Evolutionary conservation across 2,329 filamentous ascomycete species (phyloP), one percentile per base, ranked within the genome.

Genomic region (Colletotrichum trifolii): DNA sequence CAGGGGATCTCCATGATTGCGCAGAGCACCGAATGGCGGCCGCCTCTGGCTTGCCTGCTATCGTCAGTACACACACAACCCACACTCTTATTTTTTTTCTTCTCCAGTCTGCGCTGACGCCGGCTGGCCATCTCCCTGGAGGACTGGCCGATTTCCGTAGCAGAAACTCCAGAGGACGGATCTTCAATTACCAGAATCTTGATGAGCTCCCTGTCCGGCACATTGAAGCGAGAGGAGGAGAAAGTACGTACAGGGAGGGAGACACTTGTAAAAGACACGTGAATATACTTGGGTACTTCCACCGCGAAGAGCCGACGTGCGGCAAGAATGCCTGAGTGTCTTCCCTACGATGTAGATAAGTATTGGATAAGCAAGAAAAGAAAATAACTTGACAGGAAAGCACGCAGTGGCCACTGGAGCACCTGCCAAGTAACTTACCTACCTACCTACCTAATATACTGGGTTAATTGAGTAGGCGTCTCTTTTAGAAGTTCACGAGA

Each of bases 1-100:
- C 52, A 13, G 48, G 62, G 62, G 52, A 56, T 62, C 50, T 56
- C 62, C 52, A 62, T 52, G 50, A 42, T 54, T 49, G 38, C 35
- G 34, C 45, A 25, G 25, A 25, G 36, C 33, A 13, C 50, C 15
- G 8, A n/a, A 13, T 45, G 42, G 12, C n/a, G 42, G 12, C 10
- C 8, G 3, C 42, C 1, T 45, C 48, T 38, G 50, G 50, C 10
- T 53, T 40, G 8, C 10, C 11, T 25, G 4, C 25, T 42, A 40
- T 13, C 38, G 9, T 40, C 9, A 13, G 38, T 40, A 40, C 38
- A 40, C 38, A 13, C 13, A 25, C 38, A 54, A 25, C 35, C 39
- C 38, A 34, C 17, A 36, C 60, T 60, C 52, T 47, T 49, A 40
- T 49, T 54, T 54, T 40, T 13, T 54, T 6, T 39, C 43, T 25